These are phyloP conservation scores for Porphyra umbilicalis DNA, from an alignment of 31 red algal species.

Conservation along the genomic window DNA sequence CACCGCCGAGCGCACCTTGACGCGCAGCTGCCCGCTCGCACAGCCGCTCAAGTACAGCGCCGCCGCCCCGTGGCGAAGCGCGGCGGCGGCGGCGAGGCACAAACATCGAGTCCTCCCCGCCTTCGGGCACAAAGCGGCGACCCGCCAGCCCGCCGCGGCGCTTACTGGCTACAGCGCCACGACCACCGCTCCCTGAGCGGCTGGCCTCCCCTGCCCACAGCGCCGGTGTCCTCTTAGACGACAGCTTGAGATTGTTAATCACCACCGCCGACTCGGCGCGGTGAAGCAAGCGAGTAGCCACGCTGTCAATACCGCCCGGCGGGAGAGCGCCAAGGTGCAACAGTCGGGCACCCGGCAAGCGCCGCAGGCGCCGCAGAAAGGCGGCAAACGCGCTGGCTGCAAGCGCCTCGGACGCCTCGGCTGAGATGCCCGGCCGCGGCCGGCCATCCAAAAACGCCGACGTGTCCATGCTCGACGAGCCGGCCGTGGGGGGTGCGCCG, in stretches of 20 bases:
- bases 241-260: not conserved
- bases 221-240: not conserved
- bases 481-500: not conserved
- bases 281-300: not conserved
- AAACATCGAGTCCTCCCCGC: not conserved
- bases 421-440: not conserved
- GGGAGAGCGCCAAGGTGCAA: not conserved
- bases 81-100: too few species aligned
- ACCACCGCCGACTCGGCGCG: not conserved
- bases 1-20: too few species aligned
- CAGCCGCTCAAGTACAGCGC: too few species aligned
- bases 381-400: not conserved
- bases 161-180: not conserved
- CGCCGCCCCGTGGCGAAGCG: too few species aligned
- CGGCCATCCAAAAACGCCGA: not conserved
- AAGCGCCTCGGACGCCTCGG: not conserved
- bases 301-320: not conserved
- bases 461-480: not conserved
- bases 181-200: not conserved
- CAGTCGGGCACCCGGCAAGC: not conserved
- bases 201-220: not conserved
- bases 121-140: not conserved
- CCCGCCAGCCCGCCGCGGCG: not conserved
- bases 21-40: too few species aligned
- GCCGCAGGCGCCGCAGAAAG: not conserved